Evolutionary conservation across 202 grass and related monocot genomes (phyloP), one percentile per base, ranked within the genome.

Genomic region (Musa balbisiana): DNA sequence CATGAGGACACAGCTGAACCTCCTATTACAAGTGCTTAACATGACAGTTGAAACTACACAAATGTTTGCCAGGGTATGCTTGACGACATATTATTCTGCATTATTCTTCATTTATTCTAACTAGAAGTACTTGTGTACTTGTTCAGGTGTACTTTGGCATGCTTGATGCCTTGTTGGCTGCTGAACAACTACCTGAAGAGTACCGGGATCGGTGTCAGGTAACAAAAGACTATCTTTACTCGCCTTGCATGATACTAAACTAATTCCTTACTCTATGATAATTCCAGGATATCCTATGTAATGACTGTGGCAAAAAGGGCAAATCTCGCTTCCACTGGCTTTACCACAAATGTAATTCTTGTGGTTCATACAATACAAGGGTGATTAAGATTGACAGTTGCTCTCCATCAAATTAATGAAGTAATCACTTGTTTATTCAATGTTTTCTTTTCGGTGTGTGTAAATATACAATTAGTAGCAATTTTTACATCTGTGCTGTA

Each of bases 131-230:
- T 26, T n/a, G 63, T 75, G 8, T 74, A 52, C 71, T 55, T 21
- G 33, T 80, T 52, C 79, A 98, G 95, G 95, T 98, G 49, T 98
- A 98, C 82, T 98, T 98, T 79, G 95, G 95, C 60, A 98, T 98
- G 95, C 91, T 98, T 80, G 95, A 98, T 51, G 91, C 83, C 29
- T 86, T 98, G 74, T 82, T 98, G 62, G 81, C 89, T 49, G 76
- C 95, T 43, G 95, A 98, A 72, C 74, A 82, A 53, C 95, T 98
- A 64, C 95, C 95, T 2, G 91, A 89, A 75, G 95, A 98, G 72
- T 98, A 98, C 60, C 78, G 74, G 53, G 83, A 92, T 19, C 71
- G 88, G 51, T 98, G 85, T 64, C 95, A 98, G 85, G 95, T 94
- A 74, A 11, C 24, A 53, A 73, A 20, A n/a, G 71, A 52, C 58